These are phyloP conservation scores for Reutealis trisperma DNA, from an alignment of 345 rosid species.

Conservation along the genomic window DNA sequence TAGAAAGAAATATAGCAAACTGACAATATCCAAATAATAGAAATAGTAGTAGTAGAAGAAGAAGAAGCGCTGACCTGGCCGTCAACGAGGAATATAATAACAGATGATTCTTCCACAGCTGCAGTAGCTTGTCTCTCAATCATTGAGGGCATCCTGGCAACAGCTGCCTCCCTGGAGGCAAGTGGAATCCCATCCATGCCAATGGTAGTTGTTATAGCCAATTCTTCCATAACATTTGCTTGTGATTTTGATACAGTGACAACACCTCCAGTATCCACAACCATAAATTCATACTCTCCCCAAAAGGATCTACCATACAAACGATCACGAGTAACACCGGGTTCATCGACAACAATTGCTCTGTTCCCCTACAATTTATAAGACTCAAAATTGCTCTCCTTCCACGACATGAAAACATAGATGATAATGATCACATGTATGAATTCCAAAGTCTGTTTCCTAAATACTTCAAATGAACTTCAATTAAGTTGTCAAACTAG, in stretches of 20 bases:
- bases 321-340: slow-evolving; percentile 95
- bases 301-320: slow-evolving; percentile 89
- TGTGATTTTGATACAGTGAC: slow-evolving; percentile 77
- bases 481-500: neutral
- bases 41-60: neutral
- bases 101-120: slow-evolving; percentile 87
- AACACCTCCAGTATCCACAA: slow-evolving; percentile 95
- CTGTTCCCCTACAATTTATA: slow-evolving; percentile 55
- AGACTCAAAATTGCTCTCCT: neutral
- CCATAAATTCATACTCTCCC: slow-evolving; percentile 83
- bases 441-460: neutral
- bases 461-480: neutral
- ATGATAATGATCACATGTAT: neutral
- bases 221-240: slow-evolving; percentile 71
- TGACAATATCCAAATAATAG: neutral
- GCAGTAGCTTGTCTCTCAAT: slow-evolving; percentile 93
- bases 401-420: neutral
- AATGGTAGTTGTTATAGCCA: slow-evolving; percentile 71
- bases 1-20: slow-evolving; percentile 6
- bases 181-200: slow-evolving; percentile 96
- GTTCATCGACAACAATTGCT: slow-evolving; percentile 97
- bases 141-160: slow-evolving; percentile 97
- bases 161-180: slow-evolving; percentile 82
- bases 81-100: slow-evolving; percentile 81
- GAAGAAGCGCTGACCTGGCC: slow-evolving; percentile 64